Evolutionary conservation across 2,329 filamentous ascomycete species (phyloP), one percentile per base, ranked within the genome.

Genomic region (Dothistroma pini): DNA sequence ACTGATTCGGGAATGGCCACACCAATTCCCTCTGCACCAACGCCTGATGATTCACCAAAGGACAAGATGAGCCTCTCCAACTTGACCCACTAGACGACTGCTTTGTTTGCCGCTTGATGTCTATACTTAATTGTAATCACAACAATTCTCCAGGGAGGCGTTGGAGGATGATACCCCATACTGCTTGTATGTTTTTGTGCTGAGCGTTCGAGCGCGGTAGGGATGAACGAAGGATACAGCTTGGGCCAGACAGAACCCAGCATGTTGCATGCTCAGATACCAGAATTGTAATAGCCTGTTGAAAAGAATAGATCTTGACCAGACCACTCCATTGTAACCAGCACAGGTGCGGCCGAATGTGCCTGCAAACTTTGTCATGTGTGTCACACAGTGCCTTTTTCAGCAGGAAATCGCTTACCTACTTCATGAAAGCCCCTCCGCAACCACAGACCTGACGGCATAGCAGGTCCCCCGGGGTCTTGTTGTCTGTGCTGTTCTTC

Each of bases 31-130:
- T 68, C 70, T 8, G 63, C 65, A 54, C 66, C 61, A 38, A 67
- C 65, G 44, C 71, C 64, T 19, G 71, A 73, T 8, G 74, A 68
- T 59, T 75, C 73, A 38, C 74, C 74, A 25, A 71, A 71, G 65
- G 72, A 75, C 59, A 75, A 75, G 68, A 75, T 75, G 74, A 73
- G 72, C 64, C 65, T 75, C 21, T 75, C 73, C 16, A 74, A 75
- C 58, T 70, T 75, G 48, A 75, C 72, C 4, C 70, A 72, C 59
- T 72, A 60, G 44, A 63, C 58, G 58, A 63, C 58, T 53, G 54
- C 25, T 50, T 50, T 38, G n/a, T 50, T 58, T 55, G 29, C 54
- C 55, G 32, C 59, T 55, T 51, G 16, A 54, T 64, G 57, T 60
- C 55, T 51, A 57, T 58, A 49, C 31, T 54, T 57, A 52, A 49